phyloP scores from a whole-genome alignment of 371 early-diverging fungal genomes.

The Apophysomyces elegans region DNA sequence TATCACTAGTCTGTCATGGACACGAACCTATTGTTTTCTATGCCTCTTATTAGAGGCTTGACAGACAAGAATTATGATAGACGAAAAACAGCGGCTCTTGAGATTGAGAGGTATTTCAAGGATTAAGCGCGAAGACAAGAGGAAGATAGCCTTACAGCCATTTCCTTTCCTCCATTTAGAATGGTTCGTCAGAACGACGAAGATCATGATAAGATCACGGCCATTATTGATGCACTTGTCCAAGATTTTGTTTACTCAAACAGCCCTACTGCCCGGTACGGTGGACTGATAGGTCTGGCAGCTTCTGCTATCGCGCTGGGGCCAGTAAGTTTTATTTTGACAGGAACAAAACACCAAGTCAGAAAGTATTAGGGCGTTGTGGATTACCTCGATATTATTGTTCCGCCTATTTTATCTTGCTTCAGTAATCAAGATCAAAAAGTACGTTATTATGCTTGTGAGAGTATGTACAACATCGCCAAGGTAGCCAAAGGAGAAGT shows the following conservation, averaged over 20 bases:
- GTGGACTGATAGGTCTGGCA: slow-evolving; percentile 91
- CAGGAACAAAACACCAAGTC: not conserved
- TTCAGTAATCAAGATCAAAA: slow-evolving; percentile 84
- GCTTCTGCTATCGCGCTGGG: slow-evolving; percentile 88
- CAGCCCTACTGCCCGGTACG: slow-evolving; percentile 81
- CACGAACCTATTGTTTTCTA: slow-evolving; percentile 34
- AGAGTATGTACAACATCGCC: slow-evolving; percentile 94
- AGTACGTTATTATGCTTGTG: slow-evolving; percentile 96
- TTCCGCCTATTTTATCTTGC: slow-evolving; percentile 89
- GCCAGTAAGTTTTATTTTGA: slow-evolving; percentile 43
- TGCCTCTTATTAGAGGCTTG: slow-evolving; percentile 59
- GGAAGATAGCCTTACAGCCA: not conserved
- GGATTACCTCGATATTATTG: slow-evolving; percentile 72
- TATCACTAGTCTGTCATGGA: slow-evolving; percentile 20
- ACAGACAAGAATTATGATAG: slow-evolving; percentile 89
- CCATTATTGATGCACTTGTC: slow-evolving; percentile 73
- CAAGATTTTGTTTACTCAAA: slow-evolving; percentile 84
- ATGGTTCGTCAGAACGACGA: slow-evolving; percentile 70
- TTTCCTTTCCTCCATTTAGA: slow-evolving; percentile 9
- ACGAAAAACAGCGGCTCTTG: slow-evolving; percentile 86
- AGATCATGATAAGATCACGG: slow-evolving; percentile 57
- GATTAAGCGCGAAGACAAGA: too few relatives aligned
- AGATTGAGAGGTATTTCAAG: slow-evolving; percentile 71
- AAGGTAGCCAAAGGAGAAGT: slow-evolving; percentile 88
- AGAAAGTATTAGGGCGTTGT: slow-evolving; percentile 57